Evolutionary conservation across 116 monocot species (phyloP).

Genomic region (Dioscorea cayenensis): DNA sequence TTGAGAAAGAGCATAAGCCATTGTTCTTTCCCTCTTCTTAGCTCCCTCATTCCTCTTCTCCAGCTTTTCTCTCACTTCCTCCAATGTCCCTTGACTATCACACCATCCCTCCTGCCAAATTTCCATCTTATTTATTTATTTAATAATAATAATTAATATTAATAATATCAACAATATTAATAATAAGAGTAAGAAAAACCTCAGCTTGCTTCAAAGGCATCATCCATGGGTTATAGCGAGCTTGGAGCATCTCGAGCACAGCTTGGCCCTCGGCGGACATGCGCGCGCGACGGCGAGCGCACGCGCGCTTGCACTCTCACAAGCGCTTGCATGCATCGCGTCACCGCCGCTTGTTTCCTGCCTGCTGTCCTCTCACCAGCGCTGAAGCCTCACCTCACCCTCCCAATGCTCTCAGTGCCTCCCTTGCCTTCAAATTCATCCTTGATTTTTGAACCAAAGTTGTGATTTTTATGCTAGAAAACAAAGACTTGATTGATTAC

Average conservation of each 20-base stretch:
- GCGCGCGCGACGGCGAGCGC: constrained; percentile 29
- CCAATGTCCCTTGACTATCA: constrained; percentile 59
- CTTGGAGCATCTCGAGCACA: constrained; percentile 34
- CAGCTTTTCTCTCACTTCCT: constrained; percentile 50
- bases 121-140: too few relatives aligned
- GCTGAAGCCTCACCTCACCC: constrained; percentile 60
- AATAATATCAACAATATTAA: neutral
- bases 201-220: constrained; percentile 60
- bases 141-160: neutral
- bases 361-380: constrained; percentile 45
- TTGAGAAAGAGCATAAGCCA: constrained; percentile 52
- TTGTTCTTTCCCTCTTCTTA: constrained; percentile 67
- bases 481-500: constrained; percentile 17
- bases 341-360: constrained; percentile 67
- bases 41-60: constrained; percentile 64
- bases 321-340: constrained; percentile 66
- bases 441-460: neutral
- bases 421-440: constrained; percentile 21
- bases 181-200: constrained; percentile 17
- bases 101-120: constrained; percentile 73
- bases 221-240: constrained; percentile 14
- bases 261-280: constrained; percentile 44
- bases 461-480: neutral
- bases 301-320: constrained; percentile 58
- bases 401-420: constrained; percentile 53